These are phyloP conservation scores for Keithomyces neogunnii DNA, from an alignment of 2,329 filamentous ascomycete species.

Conservation along the genomic window DNA sequence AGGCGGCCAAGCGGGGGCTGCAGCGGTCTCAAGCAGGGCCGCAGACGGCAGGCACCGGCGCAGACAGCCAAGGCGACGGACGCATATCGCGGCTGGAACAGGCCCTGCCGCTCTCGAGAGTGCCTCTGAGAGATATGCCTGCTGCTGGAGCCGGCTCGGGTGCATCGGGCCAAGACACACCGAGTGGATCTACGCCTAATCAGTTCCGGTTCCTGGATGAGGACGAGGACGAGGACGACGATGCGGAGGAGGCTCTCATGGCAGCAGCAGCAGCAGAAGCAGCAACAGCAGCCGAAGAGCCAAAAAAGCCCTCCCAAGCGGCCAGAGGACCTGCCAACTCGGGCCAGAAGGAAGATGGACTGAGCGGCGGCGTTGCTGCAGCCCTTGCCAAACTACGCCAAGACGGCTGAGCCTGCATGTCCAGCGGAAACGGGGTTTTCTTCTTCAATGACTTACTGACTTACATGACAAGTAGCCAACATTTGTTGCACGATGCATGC, in stretches of 20 bases:
- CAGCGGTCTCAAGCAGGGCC: slow-evolving; percentile 11
- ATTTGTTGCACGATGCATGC: not conserved
- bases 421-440: no score
- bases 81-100: slow-evolving; percentile 24
- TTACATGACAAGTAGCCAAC: not conserved
- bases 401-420: slow-evolving; percentile 12
- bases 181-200: slow-evolving; percentile 9
- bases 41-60: not conserved
- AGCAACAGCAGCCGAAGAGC: slow-evolving; percentile 30
- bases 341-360: slow-evolving; percentile 21
- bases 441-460: no score
- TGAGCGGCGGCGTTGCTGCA: slow-evolving; percentile 51
- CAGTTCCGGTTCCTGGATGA: slow-evolving; percentile 32
- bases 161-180: not conserved
- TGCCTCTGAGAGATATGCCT: slow-evolving; percentile 33
- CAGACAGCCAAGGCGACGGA: slow-evolving; percentile 9
- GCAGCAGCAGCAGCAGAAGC: slow-evolving; percentile 39
- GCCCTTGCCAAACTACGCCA: slow-evolving; percentile 52
- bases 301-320: slow-evolving; percentile 29
- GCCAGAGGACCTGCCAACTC: slow-evolving; percentile 13
- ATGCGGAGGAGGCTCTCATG: slow-evolving; percentile 31
- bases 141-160: not conserved
- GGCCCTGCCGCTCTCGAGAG: slow-evolving; percentile 30
- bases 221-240: slow-evolving; percentile 38
- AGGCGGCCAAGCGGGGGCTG: slow-evolving; percentile 46